These are phyloP conservation scores for Monilinia fructicola DNA, from an alignment of 2,329 filamentous ascomycete genomes.

Conservation along the genomic window DNA sequence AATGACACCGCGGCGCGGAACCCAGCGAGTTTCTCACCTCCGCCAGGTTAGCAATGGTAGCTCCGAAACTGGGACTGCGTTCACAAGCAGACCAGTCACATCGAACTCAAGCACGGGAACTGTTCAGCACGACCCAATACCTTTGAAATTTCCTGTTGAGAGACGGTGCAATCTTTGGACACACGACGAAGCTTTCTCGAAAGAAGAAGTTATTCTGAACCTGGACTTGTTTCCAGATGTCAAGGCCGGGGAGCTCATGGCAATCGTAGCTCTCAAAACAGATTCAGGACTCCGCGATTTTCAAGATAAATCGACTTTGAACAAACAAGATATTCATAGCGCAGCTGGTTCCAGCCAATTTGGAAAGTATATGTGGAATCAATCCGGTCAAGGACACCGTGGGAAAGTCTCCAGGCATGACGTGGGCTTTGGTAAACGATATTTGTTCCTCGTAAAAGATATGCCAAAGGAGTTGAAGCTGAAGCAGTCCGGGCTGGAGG, in stretches of 20 bases:
- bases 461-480: conserved; percentile 66
- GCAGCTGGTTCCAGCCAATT: background rate
- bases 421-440: conserved; percentile 48
- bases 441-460: conserved; percentile 71
- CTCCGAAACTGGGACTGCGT: conserved; percentile 28
- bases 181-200: conserved; percentile 68
- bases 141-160: conserved; percentile 31
- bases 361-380: conserved; percentile 17
- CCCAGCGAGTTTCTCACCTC: conserved; percentile 36
- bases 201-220: conserved; percentile 79
- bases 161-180: conserved; percentile 40
- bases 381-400: conserved; percentile 19
- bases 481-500: conserved; percentile 63
- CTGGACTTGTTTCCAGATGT: conserved; percentile 67
- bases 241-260: conserved; percentile 67
- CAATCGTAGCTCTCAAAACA: conserved; percentile 62
- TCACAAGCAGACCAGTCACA: conserved; percentile 33
- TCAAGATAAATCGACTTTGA: conserved; percentile 41
- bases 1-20: conserved; percentile 35
- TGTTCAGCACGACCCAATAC: conserved; percentile 30
- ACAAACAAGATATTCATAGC: conserved; percentile 31
- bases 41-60: conserved; percentile 40
- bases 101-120: conserved; percentile 34
- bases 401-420: conserved; percentile 32
- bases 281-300: conserved; percentile 50